Percentiles rank a stretch among this genome's conserved stretches.
Conservation (phyloP, 192 early-diverging fungal species). For the Nowakowskiella sp. region DNA sequence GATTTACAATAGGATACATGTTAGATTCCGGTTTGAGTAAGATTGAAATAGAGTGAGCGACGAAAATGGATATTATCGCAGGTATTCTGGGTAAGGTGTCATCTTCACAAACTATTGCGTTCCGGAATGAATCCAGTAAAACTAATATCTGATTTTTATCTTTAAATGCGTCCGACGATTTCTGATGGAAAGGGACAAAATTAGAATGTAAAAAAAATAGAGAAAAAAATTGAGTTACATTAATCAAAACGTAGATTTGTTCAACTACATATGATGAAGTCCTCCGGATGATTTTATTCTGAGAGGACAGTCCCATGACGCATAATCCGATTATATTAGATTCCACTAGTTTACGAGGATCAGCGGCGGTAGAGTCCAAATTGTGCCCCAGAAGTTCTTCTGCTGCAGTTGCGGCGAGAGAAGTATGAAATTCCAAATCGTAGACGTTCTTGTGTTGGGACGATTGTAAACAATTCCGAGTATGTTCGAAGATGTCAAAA, state of each 20-base stretch:
- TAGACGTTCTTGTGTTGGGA: too few species aligned
- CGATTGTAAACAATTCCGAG: too few species aligned
- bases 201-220: not conserved
- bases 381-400: too few species aligned
- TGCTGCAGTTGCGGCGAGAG: too few species aligned
- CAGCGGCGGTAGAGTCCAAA: too few species aligned
- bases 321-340: slow-evolving; percentile 60
- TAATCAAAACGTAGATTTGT: slow-evolving; percentile 47
- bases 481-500: too few species aligned
- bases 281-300: slow-evolving; percentile 42
- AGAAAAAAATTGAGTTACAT: slow-evolving; percentile 25
- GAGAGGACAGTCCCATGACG: slow-evolving; percentile 54
- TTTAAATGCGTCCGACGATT: slow-evolving; percentile 33
- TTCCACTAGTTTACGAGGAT: too few species aligned
- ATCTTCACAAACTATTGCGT: slow-evolving; percentile 50
- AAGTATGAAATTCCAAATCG: too few species aligned
- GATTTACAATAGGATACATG: slow-evolving; percentile 67
- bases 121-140: slow-evolving; percentile 57
- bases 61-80: slow-evolving; percentile 54
- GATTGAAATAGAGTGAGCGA: slow-evolving; percentile 53
- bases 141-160: slow-evolving; percentile 66
- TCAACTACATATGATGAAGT: slow-evolving; percentile 62
- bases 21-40: slow-evolving; percentile 62
- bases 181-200: slow-evolving; percentile 12
- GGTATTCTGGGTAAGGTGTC: slow-evolving; percentile 38